Evolutionary conservation across 768 basidiomycete genomes (phyloP).

Genomic region (Neoboletus magnificus): DNA sequence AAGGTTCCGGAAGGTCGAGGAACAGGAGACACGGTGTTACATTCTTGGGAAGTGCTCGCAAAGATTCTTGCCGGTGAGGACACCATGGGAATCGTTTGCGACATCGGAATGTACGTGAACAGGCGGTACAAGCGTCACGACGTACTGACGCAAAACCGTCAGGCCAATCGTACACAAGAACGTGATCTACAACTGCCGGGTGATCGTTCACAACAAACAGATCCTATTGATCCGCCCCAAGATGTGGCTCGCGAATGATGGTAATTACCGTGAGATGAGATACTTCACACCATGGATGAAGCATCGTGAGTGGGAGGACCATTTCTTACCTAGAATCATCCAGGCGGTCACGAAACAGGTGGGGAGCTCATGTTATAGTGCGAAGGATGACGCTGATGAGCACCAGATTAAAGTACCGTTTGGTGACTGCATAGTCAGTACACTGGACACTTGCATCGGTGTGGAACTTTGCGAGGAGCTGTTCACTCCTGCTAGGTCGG

Average conservation of each 20-base stretch:
- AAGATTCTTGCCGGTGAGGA: slow-evolving; percentile 81
- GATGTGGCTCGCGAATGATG: slow-evolving; percentile 99
- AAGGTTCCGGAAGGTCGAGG: background rate
- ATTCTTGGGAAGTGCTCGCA: slow-evolving; percentile 98
- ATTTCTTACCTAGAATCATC: slow-evolving; percentile 87
- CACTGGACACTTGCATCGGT: slow-evolving; percentile 92
- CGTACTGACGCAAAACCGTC: slow-evolving; percentile 1
- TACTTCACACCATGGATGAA: slow-evolving; percentile 97
- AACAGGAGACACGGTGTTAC: slow-evolving; percentile 89
- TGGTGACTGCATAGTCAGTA: slow-evolving; percentile 93
- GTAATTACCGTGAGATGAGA: slow-evolving; percentile 87
- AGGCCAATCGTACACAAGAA: slow-evolving; percentile 99
- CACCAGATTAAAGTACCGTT: slow-evolving; percentile 86
- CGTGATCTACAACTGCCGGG: slow-evolving; percentile 94
- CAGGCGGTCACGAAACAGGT: slow-evolving; percentile 88
- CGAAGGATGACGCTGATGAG: background rate
- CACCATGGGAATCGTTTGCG: slow-evolving; percentile 84
- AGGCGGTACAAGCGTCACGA: too few relatives aligned
- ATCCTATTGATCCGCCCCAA: slow-evolving; percentile 96
- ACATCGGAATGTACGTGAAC: slow-evolving; percentile 84
- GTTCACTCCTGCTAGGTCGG: slow-evolving; percentile 91
- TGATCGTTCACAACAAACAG: slow-evolving; percentile 81
- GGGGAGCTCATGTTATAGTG: background rate
- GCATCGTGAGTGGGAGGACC: slow-evolving; percentile 85
- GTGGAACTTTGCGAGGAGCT: slow-evolving; percentile 97